Conservation (phyloP, 2,329 filamentous ascomycete species). For the Colletotrichum costaricense region DNA sequence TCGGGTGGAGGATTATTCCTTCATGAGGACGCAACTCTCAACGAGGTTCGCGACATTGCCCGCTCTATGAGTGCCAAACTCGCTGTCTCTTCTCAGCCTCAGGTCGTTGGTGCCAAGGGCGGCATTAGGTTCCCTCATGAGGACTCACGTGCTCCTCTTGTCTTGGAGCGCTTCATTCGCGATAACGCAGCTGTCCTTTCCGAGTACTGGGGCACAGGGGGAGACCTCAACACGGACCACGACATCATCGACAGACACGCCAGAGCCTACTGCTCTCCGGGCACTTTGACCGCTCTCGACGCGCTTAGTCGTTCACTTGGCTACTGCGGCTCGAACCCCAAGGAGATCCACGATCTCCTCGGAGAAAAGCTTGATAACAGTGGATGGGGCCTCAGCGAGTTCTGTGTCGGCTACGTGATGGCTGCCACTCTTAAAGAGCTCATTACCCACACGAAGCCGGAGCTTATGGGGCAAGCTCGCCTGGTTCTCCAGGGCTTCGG, state of each 20-base stretch:
- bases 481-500: conserved; percentile 4
- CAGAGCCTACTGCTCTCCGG: not conserved
- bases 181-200: not conserved
- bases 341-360: not conserved
- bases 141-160: not conserved
- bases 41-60: not conserved
- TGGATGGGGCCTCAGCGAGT: conserved; percentile 3
- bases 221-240: not conserved
- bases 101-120: not conserved
- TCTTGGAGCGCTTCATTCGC: not conserved
- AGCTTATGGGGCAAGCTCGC: not conserved
- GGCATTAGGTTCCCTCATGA: not conserved
- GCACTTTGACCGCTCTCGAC: not conserved
- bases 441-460: not conserved
- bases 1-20: not conserved
- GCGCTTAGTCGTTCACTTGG: not conserved
- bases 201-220: not conserved
- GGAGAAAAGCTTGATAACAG: not conserved
- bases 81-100: not conserved
- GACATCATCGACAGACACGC: not conserved
- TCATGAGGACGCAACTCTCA: not conserved
- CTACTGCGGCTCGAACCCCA: not conserved
- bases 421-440: not conserved
- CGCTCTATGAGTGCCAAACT: conserved; percentile 2
- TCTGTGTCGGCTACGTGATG: conserved; percentile 6